phyloP scores from a whole-genome alignment of 2,329 filamentous ascomycete species.

The Phaeosphaeria sp. region DNA sequence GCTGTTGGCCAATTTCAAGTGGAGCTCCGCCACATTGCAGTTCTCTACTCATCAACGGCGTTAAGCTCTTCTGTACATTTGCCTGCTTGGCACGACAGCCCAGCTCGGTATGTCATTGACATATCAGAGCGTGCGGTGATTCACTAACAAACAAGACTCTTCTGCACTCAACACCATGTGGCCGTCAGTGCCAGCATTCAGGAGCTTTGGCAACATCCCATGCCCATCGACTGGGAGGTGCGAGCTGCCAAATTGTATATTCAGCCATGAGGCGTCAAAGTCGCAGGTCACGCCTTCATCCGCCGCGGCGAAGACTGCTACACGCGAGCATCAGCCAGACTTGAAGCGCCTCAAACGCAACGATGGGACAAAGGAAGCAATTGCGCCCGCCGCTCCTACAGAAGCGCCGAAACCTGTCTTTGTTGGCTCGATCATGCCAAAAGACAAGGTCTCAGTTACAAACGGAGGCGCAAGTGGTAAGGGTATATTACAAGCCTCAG shows the following conservation, averaged over 20 bases:
- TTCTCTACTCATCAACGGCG: background rate
- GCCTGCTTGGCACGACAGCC: background rate
- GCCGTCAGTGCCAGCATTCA: slow-evolving; percentile 35
- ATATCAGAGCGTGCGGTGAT: slow-evolving; percentile 2
- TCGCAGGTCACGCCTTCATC: slow-evolving; percentile 4
- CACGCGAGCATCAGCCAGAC: slow-evolving; percentile 17
- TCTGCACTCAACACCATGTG: slow-evolving; percentile 28
- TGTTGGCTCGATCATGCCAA: slow-evolving; percentile 31
- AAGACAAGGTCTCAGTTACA: slow-evolving; percentile 13
- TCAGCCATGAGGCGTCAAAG: slow-evolving; percentile 56
- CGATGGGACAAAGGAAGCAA: slow-evolving; percentile 17
- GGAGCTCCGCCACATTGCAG: background rate
- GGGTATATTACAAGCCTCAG: background rate
- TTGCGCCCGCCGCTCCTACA: slow-evolving; percentile 1
- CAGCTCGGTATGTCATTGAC: slow-evolving; percentile 16
- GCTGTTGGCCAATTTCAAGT: background rate
- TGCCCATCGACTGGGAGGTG: slow-evolving; percentile 62
- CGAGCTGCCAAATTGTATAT: slow-evolving; percentile 64
- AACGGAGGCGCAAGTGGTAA: slow-evolving; percentile 8
- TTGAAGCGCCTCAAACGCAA: slow-evolving; percentile 43
- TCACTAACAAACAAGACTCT: slow-evolving; percentile 17
- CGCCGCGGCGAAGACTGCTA: slow-evolving; percentile 2
- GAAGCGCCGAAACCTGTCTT: slow-evolving; percentile 23
- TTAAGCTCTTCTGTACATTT: background rate
- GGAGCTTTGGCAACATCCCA: slow-evolving; percentile 32